Base-by-base conservation (phyloP, 805 yeast species). In the Kurtzmaniella fragi region DNA sequence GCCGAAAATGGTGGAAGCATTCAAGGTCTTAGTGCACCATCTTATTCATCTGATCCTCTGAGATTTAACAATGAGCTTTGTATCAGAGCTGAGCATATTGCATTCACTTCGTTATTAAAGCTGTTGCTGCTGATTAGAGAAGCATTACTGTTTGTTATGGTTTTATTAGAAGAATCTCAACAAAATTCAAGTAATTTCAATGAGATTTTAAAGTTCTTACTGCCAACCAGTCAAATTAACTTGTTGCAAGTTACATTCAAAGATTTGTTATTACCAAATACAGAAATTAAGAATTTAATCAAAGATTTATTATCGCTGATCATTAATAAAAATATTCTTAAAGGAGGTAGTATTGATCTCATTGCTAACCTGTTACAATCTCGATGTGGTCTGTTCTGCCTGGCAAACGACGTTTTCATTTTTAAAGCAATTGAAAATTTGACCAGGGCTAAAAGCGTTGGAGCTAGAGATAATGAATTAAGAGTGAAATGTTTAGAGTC, bases 351-450 rank as follows among this genome's bases (percentile, higher is more conserved):
- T 0, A 91, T 93, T 33, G 98, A 91, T 56, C 71, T 83, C 41
- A 86, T 91, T 37, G 95, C 97, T 1, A 80, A 82, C 28, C 80
- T 90, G 1, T 67, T 93, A 37, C 96, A 93, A 61, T 95, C 87
- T 39, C 81, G 91, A 43, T 93, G 99, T 68, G 95, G 95, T 1
- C 80, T 95, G 0, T 93, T 89, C 61, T 93, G 98, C 54, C 87
- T 97, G 0, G 79, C 95, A 12, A 87, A 84, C 48, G 99, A 93
- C 61, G 96, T 93, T 20, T 73, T 89, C 43, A 86, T 93, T 11
- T 93, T 90, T 70, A 84, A 91, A 60, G 98, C 97, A 0, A 80
- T 89, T 50, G 99, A 93, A 58, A 89, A 84, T 57, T 70, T 93
- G 51, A 84, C 91, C 41, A 80, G 83, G 50, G 97, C 98, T 1